A percentile compares a stretch with the other conserved stretches of the same genome.
These are phyloP conservation scores for Leccinum imitatum DNA, from an alignment of 768 basidiomycete species.

Conservation along the genomic window DNA sequence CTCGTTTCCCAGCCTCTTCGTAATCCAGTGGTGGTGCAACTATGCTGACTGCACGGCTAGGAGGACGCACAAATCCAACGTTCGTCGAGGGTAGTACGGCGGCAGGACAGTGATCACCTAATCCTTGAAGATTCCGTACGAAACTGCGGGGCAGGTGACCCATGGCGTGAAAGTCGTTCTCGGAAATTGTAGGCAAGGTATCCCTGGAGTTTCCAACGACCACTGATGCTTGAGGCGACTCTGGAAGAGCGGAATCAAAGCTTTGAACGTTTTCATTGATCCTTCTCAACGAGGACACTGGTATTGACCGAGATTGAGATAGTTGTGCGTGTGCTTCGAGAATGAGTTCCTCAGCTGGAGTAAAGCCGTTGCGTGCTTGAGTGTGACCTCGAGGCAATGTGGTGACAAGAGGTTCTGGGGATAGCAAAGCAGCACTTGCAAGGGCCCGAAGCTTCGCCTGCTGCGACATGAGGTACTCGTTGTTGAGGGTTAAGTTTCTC, in stretches of 20 bases:
- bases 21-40: constrained; percentile 27
- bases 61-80: constrained; percentile 21
- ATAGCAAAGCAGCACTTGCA: constrained; percentile 17
- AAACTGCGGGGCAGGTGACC: constrained; percentile 10
- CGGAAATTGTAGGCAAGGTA: constrained; percentile 30
- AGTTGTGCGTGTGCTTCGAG: constrained; percentile 48
- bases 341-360: constrained; percentile 66
- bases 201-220: constrained; percentile 20
- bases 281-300: constrained; percentile 6
- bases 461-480: constrained; percentile 18
- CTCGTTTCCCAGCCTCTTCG: constrained; percentile 17
- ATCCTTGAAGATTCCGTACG: constrained; percentile 4
- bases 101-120: background rate
- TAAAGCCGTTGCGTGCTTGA: constrained; percentile 56
- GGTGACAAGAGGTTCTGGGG: constrained; percentile 10
- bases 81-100: background rate
- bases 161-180: constrained; percentile 37
- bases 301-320: constrained; percentile 6
- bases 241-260: constrained; percentile 7
- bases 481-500: constrained; percentile 14
- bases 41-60: constrained; percentile 32
- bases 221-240: constrained; percentile 1
- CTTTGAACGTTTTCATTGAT: constrained; percentile 7
- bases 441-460: constrained; percentile 26
- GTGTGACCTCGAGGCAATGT: constrained; percentile 25